Conservation (phyloP, 805 yeast species). For the Yarrowia phangngaensis region DNA sequence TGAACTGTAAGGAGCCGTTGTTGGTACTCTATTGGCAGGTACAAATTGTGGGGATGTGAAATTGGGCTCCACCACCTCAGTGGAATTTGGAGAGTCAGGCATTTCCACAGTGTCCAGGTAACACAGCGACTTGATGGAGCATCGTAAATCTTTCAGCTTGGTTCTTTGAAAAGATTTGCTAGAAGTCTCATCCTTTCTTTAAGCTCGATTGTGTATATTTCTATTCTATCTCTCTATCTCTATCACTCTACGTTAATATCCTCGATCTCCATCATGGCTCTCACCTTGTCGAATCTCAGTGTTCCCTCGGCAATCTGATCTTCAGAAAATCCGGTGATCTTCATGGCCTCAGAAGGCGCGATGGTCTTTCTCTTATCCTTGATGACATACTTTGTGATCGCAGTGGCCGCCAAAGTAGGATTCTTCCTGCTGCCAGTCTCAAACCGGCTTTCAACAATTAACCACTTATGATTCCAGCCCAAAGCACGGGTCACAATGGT, state of each 20-base stretch:
- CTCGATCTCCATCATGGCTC: slow-evolving; percentile 9
- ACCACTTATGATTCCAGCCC: slow-evolving; percentile 88
- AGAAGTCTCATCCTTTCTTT: too few relatives aligned
- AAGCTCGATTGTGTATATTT: too few relatives aligned
- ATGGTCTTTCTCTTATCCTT: slow-evolving; percentile 76
- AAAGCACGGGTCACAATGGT: slow-evolving; percentile 54
- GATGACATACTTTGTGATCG: slow-evolving; percentile 75
- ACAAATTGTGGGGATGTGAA: too few relatives aligned
- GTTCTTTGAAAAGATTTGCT: too few relatives aligned
- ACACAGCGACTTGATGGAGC: too few relatives aligned
- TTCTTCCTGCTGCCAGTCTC: slow-evolving; percentile 41
- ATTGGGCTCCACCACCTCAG: too few relatives aligned
- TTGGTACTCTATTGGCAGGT: too few relatives aligned
- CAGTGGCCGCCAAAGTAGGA: slow-evolving; percentile 50
- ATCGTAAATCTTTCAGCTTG: too few relatives aligned
- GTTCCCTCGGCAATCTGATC: slow-evolving; percentile 42
- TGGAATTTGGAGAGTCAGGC: too few relatives aligned
- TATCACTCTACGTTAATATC: not conserved
- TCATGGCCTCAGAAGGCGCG: slow-evolving; percentile 57
- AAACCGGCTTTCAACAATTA: slow-evolving; percentile 65
- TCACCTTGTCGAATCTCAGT: slow-evolving; percentile 31
- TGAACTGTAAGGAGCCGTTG: too few relatives aligned
- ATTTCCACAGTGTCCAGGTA: too few relatives aligned
- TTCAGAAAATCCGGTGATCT: slow-evolving; percentile 52
- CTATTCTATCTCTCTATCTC: too few relatives aligned